Evolutionary conservation across 2,329 filamentous ascomycete species (phyloP).

Genomic region (Verticillium isaacii): DNA sequence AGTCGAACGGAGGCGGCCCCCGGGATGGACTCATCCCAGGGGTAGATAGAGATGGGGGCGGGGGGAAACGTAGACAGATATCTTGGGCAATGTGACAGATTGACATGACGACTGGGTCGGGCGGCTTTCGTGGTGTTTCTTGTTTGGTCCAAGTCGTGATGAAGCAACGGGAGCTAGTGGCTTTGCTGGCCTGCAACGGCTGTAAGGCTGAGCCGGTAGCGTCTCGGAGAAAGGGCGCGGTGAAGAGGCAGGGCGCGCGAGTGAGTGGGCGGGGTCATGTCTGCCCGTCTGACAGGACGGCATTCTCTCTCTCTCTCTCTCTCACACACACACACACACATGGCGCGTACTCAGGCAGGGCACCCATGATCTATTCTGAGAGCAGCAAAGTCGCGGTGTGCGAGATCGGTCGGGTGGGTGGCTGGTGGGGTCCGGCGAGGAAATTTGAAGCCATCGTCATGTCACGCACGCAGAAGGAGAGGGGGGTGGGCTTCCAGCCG

Average conservation of each 20-base stretch:
- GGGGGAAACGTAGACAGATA: background rate
- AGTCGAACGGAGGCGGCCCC: background rate
- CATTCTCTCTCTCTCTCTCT: background rate
- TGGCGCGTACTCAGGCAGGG: background rate
- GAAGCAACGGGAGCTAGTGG: background rate
- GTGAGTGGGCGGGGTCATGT: background rate
- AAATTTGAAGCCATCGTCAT: background rate
- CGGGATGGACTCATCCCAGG: background rate
- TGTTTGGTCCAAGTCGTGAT: background rate
- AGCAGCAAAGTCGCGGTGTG: background rate
- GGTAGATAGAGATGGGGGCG: constrained; percentile 5
- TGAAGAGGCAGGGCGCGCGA: background rate
- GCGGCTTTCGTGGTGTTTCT: too few species aligned
- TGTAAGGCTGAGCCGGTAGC: background rate
- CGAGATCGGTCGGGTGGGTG: background rate
- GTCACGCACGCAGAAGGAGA: background rate
- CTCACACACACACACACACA: too few species aligned
- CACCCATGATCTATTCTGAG: background rate
- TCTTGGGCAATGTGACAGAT: background rate
- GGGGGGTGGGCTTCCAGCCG: background rate
- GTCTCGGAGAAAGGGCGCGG: background rate
- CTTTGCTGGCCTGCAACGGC: background rate
- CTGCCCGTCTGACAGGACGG: background rate
- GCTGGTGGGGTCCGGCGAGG: background rate
- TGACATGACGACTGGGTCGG: background rate